Base-by-base conservation (phyloP, 2,329 filamentous ascomycete species). In the Ceratocystis ficicola region DNA sequence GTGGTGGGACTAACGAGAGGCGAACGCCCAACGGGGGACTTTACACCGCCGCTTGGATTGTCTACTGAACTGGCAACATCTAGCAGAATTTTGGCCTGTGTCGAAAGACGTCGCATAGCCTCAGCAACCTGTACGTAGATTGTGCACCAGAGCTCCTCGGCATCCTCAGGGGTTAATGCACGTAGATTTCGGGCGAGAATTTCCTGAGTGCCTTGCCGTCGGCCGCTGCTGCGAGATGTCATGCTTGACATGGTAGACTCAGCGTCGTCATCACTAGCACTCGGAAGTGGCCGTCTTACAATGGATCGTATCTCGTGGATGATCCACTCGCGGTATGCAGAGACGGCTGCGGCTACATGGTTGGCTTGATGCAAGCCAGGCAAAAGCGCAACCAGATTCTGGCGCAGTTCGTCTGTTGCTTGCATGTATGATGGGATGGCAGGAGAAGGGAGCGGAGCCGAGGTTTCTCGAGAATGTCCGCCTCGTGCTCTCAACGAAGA, bases 31-130 rank as follows among this genome's bases (percentile, higher is more conserved):
- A 77, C 76, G 1, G 80, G 80, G 6, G 81, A 82, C 67, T 76
- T 78, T 46, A 80, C 67, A 5, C 76, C 77, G 22, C 46, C 57
- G 2, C 59, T 36, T 1, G 67, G 68, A 12, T 77, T 75, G 1
- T 70, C 75, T 63, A 89, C 80, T 12, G 84, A 86, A 73, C 91
- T 96, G 0, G 92, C 94, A 22, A 96, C 89, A 74, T 99, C 94
- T 8, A 99, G 80, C n/a, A 99, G 77, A 8, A 97, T 86, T 74
- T 99, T 99, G 65, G 94, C 88, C 73, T 97, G 93, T 0, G 90
- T 92, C 20, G 90, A 90, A 6, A 96, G 78, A 71, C 94, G 83
- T 66, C 94, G 82, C 61, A 99, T 74, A 2, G 89, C 89, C 76
- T 99, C 94, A 3, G 93, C 88, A 7, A 96, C 87, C 44, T 88